A percentile compares a stretch with the other conserved stretches of the same genome.
These are phyloP conservation scores for Zangia roseola DNA, from an alignment of 768 basidiomycete genomes.

Conservation along the genomic window DNA sequence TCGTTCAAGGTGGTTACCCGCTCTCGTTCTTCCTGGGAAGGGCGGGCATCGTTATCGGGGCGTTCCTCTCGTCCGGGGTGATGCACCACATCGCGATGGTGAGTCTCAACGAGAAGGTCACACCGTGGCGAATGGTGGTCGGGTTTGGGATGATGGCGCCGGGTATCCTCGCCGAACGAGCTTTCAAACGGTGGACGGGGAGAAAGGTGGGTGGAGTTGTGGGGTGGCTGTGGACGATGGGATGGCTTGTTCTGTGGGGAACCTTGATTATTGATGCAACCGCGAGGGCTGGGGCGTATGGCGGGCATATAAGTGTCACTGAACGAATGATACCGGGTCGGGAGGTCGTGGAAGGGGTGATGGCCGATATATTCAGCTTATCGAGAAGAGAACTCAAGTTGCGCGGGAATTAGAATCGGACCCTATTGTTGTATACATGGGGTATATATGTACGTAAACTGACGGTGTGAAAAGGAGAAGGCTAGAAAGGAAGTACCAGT, in stretches of 20 bases:
- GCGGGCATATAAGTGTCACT: background rate
- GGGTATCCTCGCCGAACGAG: constrained; percentile 46
- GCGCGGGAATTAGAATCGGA: too few relatives aligned
- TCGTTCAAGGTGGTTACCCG: constrained; percentile 29
- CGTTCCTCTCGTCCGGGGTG: constrained; percentile 54
- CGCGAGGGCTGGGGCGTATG: constrained; percentile 14
- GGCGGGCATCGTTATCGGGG: constrained; percentile 47
- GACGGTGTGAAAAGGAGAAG: too few relatives aligned
- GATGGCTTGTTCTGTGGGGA: constrained; percentile 24
- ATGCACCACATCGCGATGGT: constrained; percentile 54
- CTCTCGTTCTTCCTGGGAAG: constrained; percentile 42
- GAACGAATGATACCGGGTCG: background rate
- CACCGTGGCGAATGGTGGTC: constrained; percentile 39
- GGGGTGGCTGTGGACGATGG: constrained; percentile 36
- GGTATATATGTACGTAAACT: too few relatives aligned
- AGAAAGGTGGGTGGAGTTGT: constrained; percentile 25
- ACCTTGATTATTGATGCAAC: constrained; percentile 21
- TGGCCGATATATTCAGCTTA: background rate
- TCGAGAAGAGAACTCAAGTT: too few relatives aligned
- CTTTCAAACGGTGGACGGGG: constrained; percentile 22
- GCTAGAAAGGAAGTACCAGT: too few relatives aligned
- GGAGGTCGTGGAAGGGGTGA: constrained; percentile 2
- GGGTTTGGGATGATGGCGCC: constrained; percentile 57
- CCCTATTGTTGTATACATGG: too few relatives aligned
- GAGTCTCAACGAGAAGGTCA: constrained; percentile 52